Conservation (phyloP, 345 rosid genomes). For the Dipteronia dyeriana region DNA sequence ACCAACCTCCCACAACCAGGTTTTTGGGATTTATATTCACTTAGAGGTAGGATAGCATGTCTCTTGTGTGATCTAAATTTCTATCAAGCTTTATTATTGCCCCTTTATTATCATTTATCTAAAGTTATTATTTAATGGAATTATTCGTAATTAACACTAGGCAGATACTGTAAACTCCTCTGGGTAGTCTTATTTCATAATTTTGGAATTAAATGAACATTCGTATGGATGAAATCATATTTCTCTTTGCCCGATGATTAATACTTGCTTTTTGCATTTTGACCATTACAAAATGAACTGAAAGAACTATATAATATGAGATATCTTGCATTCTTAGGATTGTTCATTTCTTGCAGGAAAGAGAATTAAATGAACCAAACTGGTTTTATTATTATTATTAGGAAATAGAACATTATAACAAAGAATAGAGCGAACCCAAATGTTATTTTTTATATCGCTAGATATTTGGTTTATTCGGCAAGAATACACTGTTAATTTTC, state of each 20-base stretch:
- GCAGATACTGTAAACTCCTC: not conserved
- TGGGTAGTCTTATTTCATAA: not conserved
- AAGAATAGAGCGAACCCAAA: not conserved
- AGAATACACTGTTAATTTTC: conserved; percentile 6
- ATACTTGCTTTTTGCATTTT: not conserved
- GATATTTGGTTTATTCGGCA: not conserved
- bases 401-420: not conserved
- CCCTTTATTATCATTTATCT: too few species aligned
- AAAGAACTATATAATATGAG: not conserved
- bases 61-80: not conserved
- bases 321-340: not conserved
- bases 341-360: not conserved
- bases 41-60: not conserved
- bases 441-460: not conserved
- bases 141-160: not conserved
- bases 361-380: not conserved
- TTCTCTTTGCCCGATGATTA: not conserved
- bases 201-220: not conserved
- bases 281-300: not conserved
- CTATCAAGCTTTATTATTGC: not conserved
- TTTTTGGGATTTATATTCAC: not conserved
- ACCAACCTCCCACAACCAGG: not conserved
- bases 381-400: not conserved
- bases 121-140: not conserved
- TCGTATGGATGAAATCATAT: not conserved